phyloP scores from a whole-genome alignment of 345 rosid genomes.

The Noccaea caerulescens region DNA sequence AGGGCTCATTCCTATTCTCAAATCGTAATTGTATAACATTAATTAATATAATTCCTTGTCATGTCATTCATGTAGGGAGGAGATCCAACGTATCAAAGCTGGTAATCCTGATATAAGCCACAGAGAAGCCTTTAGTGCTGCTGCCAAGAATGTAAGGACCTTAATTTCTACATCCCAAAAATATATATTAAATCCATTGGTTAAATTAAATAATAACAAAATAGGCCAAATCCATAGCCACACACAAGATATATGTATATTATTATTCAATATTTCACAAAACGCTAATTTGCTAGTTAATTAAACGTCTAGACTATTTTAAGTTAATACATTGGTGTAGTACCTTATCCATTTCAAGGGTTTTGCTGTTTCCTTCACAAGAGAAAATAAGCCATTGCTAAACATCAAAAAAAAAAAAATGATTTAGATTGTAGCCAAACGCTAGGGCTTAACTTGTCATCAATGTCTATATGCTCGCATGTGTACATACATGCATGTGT shows the following conservation, averaged over 20 bases:
- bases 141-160: conserved; percentile 95
- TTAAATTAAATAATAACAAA: not conserved
- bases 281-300: not conserved
- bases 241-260: not conserved
- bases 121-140: conserved; percentile 99
- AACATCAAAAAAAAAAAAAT: not conserved
- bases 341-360: not conserved
- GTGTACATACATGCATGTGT: not conserved
- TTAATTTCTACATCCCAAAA: conserved; percentile 14
- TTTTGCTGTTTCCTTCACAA: not conserved
- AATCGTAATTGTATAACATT: not conserved
- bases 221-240: not conserved
- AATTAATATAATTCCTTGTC: conserved; percentile 1
- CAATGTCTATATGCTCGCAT: not conserved
- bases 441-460: conserved; percentile 33
- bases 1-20: not conserved
- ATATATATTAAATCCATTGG: not conserved
- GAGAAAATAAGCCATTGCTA: conserved; percentile 5
- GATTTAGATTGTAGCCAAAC: conserved; percentile 12
- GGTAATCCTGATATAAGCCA: conserved; percentile 98
- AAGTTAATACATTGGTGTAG: not conserved
- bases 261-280: not conserved
- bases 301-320: no score
- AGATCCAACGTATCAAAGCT: conserved; percentile 99
- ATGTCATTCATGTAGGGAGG: conserved; percentile 66